Conservation (phyloP, 2,329 filamentous ascomycete genomes). For the Exophiala sp. region DNA sequence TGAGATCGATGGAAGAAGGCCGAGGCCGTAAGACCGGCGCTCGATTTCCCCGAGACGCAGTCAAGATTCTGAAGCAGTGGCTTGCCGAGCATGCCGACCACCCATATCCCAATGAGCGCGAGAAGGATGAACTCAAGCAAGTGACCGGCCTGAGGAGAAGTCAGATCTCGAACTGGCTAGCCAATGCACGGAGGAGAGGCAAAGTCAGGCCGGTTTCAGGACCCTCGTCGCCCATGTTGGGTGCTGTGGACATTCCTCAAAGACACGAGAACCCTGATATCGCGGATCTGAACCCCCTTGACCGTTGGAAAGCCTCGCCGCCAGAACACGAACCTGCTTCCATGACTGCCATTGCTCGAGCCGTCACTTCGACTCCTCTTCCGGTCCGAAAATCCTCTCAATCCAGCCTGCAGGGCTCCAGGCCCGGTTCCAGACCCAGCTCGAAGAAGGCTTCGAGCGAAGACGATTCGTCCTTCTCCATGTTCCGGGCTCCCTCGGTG, state of each 20-base stretch:
- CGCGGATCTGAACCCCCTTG: conserved; percentile 56
- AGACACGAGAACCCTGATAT: conserved; percentile 39
- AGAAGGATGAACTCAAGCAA: conserved; percentile 71
- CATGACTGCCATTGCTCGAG: conserved; percentile 58
- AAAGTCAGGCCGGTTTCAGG: conserved; percentile 60
- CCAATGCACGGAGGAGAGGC: conserved; percentile 76
- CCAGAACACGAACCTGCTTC: conserved; percentile 64
- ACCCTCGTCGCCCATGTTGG: conserved; percentile 63
- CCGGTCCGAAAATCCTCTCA: conserved; percentile 24
- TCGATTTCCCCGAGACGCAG: conserved; percentile 72
- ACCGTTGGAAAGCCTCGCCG: conserved; percentile 64
- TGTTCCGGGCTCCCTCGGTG: conserved; percentile 48
- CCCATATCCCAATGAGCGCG: conserved; percentile 81
- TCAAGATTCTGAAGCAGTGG: conserved; percentile 79
- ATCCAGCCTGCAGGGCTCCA: conserved; percentile 31
- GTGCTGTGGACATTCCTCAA: conserved; percentile 66
- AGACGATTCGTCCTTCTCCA: conserved; percentile 47
- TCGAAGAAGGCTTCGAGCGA: conserved; percentile 41
- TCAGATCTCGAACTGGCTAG: conserved; percentile 88
- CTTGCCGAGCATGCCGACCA: conserved; percentile 71
- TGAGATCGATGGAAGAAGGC: conserved; percentile 40
- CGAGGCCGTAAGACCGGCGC: conserved; percentile 59
- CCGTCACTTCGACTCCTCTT: conserved; percentile 45
- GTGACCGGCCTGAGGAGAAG: conserved; percentile 74
- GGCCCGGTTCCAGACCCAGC: conserved; percentile 36